phyloP scores from a whole-genome alignment of 306 rosid genomes.

The Prunus armeniaca region DNA sequence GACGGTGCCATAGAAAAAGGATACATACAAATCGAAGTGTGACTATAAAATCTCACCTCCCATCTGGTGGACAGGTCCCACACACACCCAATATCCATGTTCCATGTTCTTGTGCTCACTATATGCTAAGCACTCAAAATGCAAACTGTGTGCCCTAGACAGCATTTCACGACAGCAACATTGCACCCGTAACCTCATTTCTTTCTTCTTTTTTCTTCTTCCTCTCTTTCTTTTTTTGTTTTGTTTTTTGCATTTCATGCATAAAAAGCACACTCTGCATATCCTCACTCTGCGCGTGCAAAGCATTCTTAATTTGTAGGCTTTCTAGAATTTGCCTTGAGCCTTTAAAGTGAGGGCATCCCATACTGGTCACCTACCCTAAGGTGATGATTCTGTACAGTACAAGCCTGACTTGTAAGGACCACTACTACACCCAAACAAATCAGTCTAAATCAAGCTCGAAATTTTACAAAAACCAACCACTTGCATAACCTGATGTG shows the following conservation, averaged over 20 bases:
- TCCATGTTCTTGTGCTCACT: constrained; percentile 18
- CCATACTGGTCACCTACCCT: background rate
- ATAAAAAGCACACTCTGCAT: background rate
- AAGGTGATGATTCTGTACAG: background rate
- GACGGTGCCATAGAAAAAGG: background rate
- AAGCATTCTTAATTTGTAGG: background rate
- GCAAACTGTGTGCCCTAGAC: background rate
- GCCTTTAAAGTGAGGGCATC: background rate
- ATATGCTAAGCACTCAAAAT: constrained; percentile 6
- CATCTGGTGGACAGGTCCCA: constrained; percentile 24
- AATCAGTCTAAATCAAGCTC: no score
- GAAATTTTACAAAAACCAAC: no score
- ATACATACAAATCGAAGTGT: background rate
- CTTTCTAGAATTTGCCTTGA: background rate
- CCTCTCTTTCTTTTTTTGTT: background rate
- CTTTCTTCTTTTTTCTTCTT: background rate
- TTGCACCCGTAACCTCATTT: constrained; percentile 9
- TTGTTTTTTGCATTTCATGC: background rate
- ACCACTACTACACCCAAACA: no score
- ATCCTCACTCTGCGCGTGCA: background rate
- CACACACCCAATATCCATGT: constrained; percentile 24
- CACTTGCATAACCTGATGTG: no score
- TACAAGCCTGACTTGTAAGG: background rate
- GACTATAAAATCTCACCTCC: background rate
- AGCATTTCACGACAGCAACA: constrained; percentile 16